Evolutionary conservation across 441 rosid genomes (phyloP).

Genomic region (Lepidium campestre): DNA sequence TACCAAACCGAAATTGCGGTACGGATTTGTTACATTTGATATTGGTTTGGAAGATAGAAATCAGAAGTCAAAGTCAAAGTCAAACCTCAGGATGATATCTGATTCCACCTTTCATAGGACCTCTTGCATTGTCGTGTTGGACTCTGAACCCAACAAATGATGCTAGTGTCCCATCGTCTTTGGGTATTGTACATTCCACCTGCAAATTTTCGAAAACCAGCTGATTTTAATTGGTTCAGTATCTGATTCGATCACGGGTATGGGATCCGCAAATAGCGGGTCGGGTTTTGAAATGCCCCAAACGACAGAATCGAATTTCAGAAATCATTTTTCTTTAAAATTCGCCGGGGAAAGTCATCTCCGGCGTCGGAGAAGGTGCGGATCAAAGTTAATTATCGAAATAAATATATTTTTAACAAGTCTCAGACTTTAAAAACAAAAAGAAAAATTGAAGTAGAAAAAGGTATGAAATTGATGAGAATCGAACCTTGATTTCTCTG

Average conservation of each 20-base stretch:
- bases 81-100: slow-evolving; percentile 74
- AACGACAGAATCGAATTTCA: neutral
- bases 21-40: neutral
- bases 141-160: slow-evolving; percentile 62
- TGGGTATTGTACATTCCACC: slow-evolving; percentile 72
- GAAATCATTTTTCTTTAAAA: neutral
- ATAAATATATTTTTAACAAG: neutral
- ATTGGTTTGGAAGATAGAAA: neutral
- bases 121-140: slow-evolving; percentile 72
- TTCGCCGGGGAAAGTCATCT: neutral
- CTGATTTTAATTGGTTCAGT: neutral
- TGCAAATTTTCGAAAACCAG: slow-evolving; percentile 14
- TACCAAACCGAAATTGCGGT: neutral
- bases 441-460: neutral
- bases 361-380: neutral
- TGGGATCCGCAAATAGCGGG: neutral
- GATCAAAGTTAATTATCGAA: neutral
- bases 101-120: slow-evolving; percentile 82
- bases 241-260: neutral
- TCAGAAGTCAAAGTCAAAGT: neutral
- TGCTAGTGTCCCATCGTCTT: slow-evolving; percentile 57
- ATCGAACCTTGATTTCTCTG: slow-evolving; percentile 77
- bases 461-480: neutral
- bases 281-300: slow-evolving; percentile 4
- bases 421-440: neutral